Evolutionary conservation across 2,329 filamentous ascomycete genomes (phyloP).

Genomic region (Seiridium unicorne): DNA sequence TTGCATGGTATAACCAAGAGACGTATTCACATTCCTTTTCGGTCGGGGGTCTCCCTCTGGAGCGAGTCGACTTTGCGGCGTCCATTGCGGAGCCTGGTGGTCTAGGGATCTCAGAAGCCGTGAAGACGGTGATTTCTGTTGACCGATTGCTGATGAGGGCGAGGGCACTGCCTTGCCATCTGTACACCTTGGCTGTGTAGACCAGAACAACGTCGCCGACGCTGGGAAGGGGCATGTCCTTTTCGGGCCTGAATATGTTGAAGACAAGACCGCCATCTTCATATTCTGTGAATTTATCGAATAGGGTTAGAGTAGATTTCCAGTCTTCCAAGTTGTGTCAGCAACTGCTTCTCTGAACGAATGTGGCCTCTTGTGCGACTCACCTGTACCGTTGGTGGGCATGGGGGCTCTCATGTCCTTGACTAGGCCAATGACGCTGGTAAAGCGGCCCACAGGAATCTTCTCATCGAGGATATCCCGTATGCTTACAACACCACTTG

Average conservation of each 20-base stretch:
- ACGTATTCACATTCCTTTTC: conserved; percentile 41
- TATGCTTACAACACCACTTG: conserved; percentile 36
- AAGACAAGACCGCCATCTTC: conserved; percentile 42
- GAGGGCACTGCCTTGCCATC: conserved; percentile 13
- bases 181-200: conserved; percentile 51
- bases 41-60: conserved; percentile 13
- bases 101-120: conserved; percentile 35
- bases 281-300: conserved; percentile 54
- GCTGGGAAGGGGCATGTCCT: conserved; percentile 46
- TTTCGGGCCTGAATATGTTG: conserved; percentile 57
- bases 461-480: conserved; percentile 41
- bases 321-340: conserved; percentile 40
- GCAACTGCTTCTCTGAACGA: neutral
- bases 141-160: conserved; percentile 43
- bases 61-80: conserved; percentile 24
- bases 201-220: conserved; percentile 66
- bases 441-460: conserved; percentile 23
- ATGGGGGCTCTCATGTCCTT: conserved; percentile 59
- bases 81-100: conserved; percentile 34
- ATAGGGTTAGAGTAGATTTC: conserved; percentile 60
- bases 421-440: conserved; percentile 70
- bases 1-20: conserved; percentile 43
- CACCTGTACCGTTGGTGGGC: conserved; percentile 51
- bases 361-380: conserved; percentile 6
- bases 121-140: conserved; percentile 46